A percentile compares a stretch with the other conserved stretches of the same genome.
phyloP scores from a whole-genome alignment of 1,284 basidiomycete species.

The Rhodotorula sp. region DNA sequence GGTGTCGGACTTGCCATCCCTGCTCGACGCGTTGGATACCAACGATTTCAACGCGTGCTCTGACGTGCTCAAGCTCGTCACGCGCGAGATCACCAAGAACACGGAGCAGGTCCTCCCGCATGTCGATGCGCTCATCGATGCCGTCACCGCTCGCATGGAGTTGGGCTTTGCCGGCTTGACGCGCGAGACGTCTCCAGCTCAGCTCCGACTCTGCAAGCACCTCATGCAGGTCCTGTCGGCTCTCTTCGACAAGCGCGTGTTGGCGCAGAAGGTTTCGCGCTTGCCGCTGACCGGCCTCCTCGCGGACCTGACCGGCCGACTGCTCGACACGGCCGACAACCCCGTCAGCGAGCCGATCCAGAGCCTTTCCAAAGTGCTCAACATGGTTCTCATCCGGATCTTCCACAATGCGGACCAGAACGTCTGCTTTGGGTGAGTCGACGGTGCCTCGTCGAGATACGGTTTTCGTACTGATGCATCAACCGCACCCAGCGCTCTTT shows the following conservation, averaged over 20 bases:
- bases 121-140: conserved; percentile 81
- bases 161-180: conserved; percentile 79
- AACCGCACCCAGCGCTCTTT: conserved; percentile 60
- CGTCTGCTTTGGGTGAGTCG: conserved; percentile 79
- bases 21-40: conserved; percentile 31
- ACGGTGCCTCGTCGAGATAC: not conserved
- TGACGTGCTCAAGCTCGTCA: conserved; percentile 89
- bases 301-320: conserved; percentile 80
- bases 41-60: conserved; percentile 62
- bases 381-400: conserved; percentile 92
- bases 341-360: conserved; percentile 46
- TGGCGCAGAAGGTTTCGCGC: conserved; percentile 77
- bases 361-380: conserved; percentile 84
- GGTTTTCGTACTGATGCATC: not conserved
- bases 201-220: conserved; percentile 90
- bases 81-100: conserved; percentile 57
- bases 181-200: conserved; percentile 58
- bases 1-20: conserved; percentile 10
- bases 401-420: conserved; percentile 89
- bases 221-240: conserved; percentile 90
- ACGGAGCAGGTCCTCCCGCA: conserved; percentile 69
- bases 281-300: conserved; percentile 74
- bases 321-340: conserved; percentile 80
- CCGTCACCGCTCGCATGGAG: conserved; percentile 81
- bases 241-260: conserved; percentile 78